Evolutionary conservation across 2,329 filamentous ascomycete species (phyloP).

Genomic region (Chaetoscypha palmicola): DNA sequence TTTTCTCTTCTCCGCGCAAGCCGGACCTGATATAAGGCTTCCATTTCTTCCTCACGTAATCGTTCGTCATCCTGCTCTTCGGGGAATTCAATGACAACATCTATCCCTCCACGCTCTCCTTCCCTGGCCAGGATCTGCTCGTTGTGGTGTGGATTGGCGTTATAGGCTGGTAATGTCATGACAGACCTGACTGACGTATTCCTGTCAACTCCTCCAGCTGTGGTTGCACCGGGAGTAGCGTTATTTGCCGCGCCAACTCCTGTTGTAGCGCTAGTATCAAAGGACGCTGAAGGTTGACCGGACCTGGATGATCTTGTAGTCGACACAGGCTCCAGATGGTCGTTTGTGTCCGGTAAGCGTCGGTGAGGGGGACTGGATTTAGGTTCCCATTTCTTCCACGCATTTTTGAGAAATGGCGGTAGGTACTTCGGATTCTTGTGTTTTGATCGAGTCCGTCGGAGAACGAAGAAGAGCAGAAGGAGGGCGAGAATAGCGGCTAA

Average conservation of each 20-base stretch:
- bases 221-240: not conserved
- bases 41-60: constrained; percentile 85
- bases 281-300: constrained; percentile 10
- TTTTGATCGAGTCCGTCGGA: constrained; percentile 36
- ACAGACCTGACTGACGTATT: constrained; percentile 87
- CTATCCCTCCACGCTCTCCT: constrained; percentile 86
- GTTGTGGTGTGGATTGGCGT: constrained; percentile 60
- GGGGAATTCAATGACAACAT: constrained; percentile 81
- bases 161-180: constrained; percentile 87
- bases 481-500: constrained; percentile 19
- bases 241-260: constrained; percentile 1
- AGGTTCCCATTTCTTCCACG: constrained; percentile 45
- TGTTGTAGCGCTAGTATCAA: constrained; percentile 9
- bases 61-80: constrained; percentile 68
- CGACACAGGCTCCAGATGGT: constrained; percentile 35
- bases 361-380: constrained; percentile 15
- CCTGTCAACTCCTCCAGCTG: constrained; percentile 54
- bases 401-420: constrained; percentile 41
- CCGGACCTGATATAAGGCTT: constrained; percentile 83
- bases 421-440: constrained; percentile 44
- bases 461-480: constrained; percentile 15
- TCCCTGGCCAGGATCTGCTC: constrained; percentile 83
- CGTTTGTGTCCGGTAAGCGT: constrained; percentile 28
- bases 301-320: constrained; percentile 8
- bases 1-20: constrained; percentile 67